phyloP scores from a whole-genome alignment of 2,329 filamentous ascomycete species.

The Diaporthe sp. region DNA sequence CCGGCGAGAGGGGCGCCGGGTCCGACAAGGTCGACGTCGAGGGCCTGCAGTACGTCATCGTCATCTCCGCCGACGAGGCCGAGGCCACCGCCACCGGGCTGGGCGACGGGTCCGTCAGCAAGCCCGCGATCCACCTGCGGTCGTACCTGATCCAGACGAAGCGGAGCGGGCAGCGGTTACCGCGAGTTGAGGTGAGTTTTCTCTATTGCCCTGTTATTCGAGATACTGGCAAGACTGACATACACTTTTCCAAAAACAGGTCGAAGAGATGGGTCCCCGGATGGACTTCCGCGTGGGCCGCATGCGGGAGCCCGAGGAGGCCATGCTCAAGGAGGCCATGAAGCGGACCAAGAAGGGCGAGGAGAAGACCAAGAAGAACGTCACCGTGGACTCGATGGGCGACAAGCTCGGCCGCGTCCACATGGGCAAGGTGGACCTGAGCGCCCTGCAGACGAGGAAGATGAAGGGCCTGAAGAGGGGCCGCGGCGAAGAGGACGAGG shows the following conservation, averaged over 20 bases:
- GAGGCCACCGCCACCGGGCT: constrained; percentile 50
- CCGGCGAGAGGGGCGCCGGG: constrained; percentile 78
- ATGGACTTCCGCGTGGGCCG: constrained; percentile 93
- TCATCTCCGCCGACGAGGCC: constrained; percentile 80
- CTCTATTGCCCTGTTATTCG: background rate
- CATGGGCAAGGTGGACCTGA: constrained; percentile 89
- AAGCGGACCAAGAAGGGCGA: constrained; percentile 82
- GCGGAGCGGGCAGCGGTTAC: constrained; percentile 87
- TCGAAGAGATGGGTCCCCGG: constrained; percentile 94
- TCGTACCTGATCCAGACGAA: constrained; percentile 90
- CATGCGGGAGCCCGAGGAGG: constrained; percentile 80
- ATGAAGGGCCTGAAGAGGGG: constrained; percentile 98
- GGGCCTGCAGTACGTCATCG: constrained; percentile 91
- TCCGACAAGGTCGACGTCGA: constrained; percentile 91
- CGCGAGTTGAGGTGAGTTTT: constrained; percentile 76
- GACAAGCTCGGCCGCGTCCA: constrained; percentile 97
- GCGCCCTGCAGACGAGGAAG: constrained; percentile 92
- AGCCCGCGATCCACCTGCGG: constrained; percentile 75
- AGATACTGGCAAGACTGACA: background rate
- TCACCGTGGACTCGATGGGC: constrained; percentile 89
- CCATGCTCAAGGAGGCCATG: constrained; percentile 89
- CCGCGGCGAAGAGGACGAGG: constrained; percentile 70
- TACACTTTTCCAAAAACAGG: constrained; percentile 41
- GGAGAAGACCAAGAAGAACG: constrained; percentile 94
- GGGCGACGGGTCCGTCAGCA: constrained; percentile 55